Evolutionary conservation across 352 stramenopile genomes (phyloP), one percentile per base, ranked within the genome.

Genomic region (Phytopythium montanum): DNA sequence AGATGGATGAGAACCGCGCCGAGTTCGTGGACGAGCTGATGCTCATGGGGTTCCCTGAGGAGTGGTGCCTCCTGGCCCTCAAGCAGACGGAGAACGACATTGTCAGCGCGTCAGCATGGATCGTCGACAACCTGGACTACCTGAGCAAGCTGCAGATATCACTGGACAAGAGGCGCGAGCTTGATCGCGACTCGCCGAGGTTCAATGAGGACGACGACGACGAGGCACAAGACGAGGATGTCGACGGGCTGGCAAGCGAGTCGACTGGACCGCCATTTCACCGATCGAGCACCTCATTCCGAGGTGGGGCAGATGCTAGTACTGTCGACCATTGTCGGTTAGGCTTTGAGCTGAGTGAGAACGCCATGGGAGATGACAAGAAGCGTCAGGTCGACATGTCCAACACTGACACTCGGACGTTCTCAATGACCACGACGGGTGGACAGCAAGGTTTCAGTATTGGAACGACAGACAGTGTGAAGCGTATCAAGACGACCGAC

Each of bases 111-210:
- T 97, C 87, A 0, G 87, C 90, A 3, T 98, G 92, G 92, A 97
- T 98, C 52, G 91, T 98, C 1, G 92, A 98, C 54, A 97, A 97
- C 56, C 62, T 97, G 3, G 91, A 98, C 51, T 96, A 96, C 57
- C 70, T 98, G 29, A 96, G 83, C 42, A 79, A 90, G 25, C 34
- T 95, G 10, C 85, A 94, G 55, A 81, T 75, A 3, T 76, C 73
- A n/a, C 60, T 89, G 10, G 88, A 94, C 45, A 91, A 91, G 54
- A 72, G 89, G 50, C 64, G 72, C 2, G 72, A 88, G 26, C 62
- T 78, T 21, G 73, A 65, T 12, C 51, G 64, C 42, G 71, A 73
- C 39, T 70, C 65, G 0, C 56, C 67, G 14, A 68, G 66, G 1
- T 81, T 80, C 23, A 70, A 90, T 13, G 85, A 90, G 38, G 85